Base-by-base conservation (phyloP, 208 protist genomes). In the Trypanosoma lewisi region DNA sequence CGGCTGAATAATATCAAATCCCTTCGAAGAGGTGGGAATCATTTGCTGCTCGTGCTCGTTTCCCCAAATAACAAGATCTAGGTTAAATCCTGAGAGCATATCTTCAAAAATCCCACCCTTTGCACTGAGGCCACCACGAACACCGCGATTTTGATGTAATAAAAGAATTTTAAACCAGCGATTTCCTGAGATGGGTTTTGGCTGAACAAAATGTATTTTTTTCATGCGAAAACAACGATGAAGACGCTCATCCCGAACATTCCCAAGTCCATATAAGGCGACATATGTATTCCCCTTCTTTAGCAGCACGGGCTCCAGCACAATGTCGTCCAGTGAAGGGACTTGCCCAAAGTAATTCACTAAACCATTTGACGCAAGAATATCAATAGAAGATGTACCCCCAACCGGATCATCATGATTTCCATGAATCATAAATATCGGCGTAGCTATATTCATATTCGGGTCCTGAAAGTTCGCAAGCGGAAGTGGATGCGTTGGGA, bases 401-500 rank as follows among this genome's bases (percentile, higher is more conserved):
- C 98, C 98, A 37, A 96, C 82, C 9, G 98, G 98, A 68, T 99
- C 98, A 69, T 99, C 98, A 79, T 99, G 98, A 73, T 99, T 99
- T 49, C 98, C 98, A 81, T 99, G 98, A 61, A 99, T 99, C 8
- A 85, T 85, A 87, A 99, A 99, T 27, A 99, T 87, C 0, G 98
- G 98, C n/a, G 99, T 67, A 12, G 83, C 71, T 7, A 99, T 84
- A 78, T 99, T 99, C 41, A 98, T 84, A 75, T 99, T 99, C 17
- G 97, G 97, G 71, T 99, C 98, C 57, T 98, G 81, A 63, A 96
- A 95, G 74, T 97, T 97, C 6, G 90, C 91, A 19, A 86, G 44
- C 14, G 80, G 85, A 9, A 95, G 56, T 25, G 82, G 72, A 64
- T 93, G 85, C 16, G 83, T 93, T 11, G 91, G 84, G 58, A 98